A percentile compares a stretch with the other conserved stretches of the same genome.
phyloP scores from a whole-genome alignment of 2,329 filamentous ascomycete species.

The Diaporthe velutina region DNA sequence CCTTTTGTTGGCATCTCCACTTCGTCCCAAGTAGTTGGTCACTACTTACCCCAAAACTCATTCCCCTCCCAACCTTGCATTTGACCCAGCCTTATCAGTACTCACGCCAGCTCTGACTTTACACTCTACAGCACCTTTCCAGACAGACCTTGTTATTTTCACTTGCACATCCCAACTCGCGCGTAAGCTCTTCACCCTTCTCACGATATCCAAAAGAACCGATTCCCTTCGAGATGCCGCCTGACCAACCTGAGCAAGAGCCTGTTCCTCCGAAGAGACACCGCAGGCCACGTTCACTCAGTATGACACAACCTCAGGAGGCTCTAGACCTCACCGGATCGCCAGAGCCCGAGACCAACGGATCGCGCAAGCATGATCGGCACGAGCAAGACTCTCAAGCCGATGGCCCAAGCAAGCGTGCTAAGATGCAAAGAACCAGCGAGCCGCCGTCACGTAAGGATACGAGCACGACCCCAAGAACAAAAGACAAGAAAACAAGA shows the following conservation, averaged over 20 bases:
- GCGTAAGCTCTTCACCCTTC: neutral
- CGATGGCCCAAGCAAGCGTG: neutral
- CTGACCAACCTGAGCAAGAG: neutral
- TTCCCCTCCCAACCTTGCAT: too few species aligned
- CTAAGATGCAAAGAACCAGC: neutral
- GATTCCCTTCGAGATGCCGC: neutral
- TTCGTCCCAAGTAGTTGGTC: too few species aligned
- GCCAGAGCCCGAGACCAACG: too few species aligned
- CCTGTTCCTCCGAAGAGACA: neutral
- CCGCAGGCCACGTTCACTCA: neutral
- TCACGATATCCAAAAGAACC: neutral
- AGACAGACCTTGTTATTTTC: neutral
- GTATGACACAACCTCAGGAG: neutral
- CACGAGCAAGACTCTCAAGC: neutral
- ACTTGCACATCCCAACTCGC: neutral
- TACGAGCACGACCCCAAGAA: neutral
- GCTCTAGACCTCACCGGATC: neutral
- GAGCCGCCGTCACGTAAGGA: constrained; percentile 6
- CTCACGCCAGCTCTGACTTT: neutral
- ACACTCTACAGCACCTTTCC: neutral
- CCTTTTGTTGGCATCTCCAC: too few species aligned
- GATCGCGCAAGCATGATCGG: neutral
- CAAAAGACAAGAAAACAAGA: neutral
- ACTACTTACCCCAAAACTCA: too few species aligned
- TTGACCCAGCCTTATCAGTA: neutral